Evolutionary conservation across 371 early-diverging fungal genomes (phyloP), one percentile per base, ranked within the genome.

Genomic region (Circinella umbellata): DNA sequence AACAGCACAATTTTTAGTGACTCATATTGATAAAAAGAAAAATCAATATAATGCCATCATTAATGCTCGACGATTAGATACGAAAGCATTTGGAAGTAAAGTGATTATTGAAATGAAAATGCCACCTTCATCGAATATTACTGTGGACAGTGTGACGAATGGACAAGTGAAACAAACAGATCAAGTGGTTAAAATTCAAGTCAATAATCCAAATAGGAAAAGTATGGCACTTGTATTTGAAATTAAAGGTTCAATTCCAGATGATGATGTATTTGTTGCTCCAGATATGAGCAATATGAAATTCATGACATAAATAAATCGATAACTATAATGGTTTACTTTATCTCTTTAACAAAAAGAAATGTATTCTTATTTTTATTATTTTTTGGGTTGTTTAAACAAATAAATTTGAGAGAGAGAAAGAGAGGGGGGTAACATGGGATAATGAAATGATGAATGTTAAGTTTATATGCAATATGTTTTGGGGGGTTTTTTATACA

Each of bases 81-180:
- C 54, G 17, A 61, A 68, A 18, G 72, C 80, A 13, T 80, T 83
- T 38, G 66, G 64, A n/a, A 67, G 69, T 39, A 49, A 46, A 1
- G 69, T 76, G 13, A 71, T 74, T 0, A 65, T 80, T 10, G 66
- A 75, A 60, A 79, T 83, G 54, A 80, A 69, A 17, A 69, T 74
- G 47, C 70, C 76, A 8, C 49, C 27, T 27, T 27, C 27, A 27
- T 27, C 67, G 10, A 69, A 75, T 48, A 63, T 81, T 18, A 71
- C 67, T 18, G 65, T 79, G 57, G 64, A 63, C 3, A n/a, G 39
- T 6, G 73, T 69, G 11, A 54, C 67, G 15, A 34, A 49, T 17
- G 83, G 83, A 15, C 53, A 70, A 34, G 61, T 77, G 59, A 39
- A 77, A 61, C 77, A 83, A 69, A 66, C 64, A 17, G 82, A 78